Evolutionary conservation across 2,329 filamentous ascomycete genomes (phyloP), one percentile per base, ranked within the genome.

Genomic region (Didymella segeticola): DNA sequence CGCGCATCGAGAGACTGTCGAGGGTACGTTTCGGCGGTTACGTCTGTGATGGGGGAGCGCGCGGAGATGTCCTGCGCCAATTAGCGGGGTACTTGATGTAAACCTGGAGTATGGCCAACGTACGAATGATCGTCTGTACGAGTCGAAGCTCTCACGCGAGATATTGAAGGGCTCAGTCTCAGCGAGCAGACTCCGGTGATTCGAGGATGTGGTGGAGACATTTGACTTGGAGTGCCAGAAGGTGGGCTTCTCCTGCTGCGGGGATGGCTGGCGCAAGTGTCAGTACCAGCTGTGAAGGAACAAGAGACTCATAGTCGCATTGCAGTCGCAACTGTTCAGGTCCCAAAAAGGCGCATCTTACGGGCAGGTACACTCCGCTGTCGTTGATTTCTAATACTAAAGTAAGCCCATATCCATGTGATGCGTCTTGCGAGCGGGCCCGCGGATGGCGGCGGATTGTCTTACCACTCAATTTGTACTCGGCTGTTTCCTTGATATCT

Each of bases 161-260:
- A 98, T 98, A 60, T 89, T 91, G 73, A 98, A 98, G 12, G 89
- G 92, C 72, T 98, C 93, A 65, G 92, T 93, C 58, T 96, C 91
- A 66, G 87, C 86, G 55, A 90, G 80, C 64, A 89, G 85, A 70
- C 83, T 86, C 51, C 84, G 79, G 70, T 86, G 83, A 60, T 84
- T 83, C 25, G 80, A 81, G 31, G 83, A 80, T 55, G 78, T 78
- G 19, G 78, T 80, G 19, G 79, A 85, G 46, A 68, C 64, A 52
- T 74, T 79, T 15, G 78, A 79, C 41, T 71, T 72, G 61, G 78
- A 79, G 49, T 78, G 79, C 92, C 92, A 97, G 66, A 91, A 88
- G 58, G 83, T 83, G 70, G 90, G 91, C 73, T 91, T 91, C 76
- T 96, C 91, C 12, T 87, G 85, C 2, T 93, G 91, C 8, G 93